Evolutionary conservation across 371 early-diverging fungal genomes (phyloP), one percentile per base, ranked within the genome.

Genomic region (Blakeslea trispora): DNA sequence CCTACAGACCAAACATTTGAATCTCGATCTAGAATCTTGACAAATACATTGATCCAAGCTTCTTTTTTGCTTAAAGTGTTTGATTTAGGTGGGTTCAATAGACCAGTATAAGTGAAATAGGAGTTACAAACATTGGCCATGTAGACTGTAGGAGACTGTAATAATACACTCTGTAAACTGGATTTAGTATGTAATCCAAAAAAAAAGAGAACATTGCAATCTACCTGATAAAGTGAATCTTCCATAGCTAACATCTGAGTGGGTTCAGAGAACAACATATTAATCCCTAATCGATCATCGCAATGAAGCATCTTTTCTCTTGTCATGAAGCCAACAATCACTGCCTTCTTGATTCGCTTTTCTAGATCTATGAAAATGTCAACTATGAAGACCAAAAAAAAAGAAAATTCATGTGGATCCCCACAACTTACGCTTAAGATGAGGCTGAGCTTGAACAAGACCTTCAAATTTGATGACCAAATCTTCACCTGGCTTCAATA

Each of bases 391-490:
- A 35, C n/a, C n/a, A n/a, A n/a, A n/a, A n/a, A n/a, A n/a, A n/a
- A n/a, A n/a, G n/a, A n/a, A n/a, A n/a, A n/a, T n/a, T n/a, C n/a
- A n/a, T n/a, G n/a, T n/a, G n/a, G n/a, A n/a, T n/a, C n/a, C n/a
- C n/a, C n/a, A 19, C 28, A 19, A 8, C 57, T 42, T 65, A 58
- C 66, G 41, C 23, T 62, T 68, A 9, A 47, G 42, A 11, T 35
- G 50, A 19, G 35, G 49, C 24, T 40, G 41, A 5, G 41, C 50
- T 22, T 74, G 57, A 7, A 74, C 62, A 15, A 74, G 55, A 0
- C 74, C 74, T 61, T 74, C 71, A 43, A 74, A 71, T 22, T 71
- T 65, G 19, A 74, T 63, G 7, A 71, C 57, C 17, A 74, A 50
- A 23, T 68, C 69, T 46, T 68, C 64, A 21, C 55, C 55, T 34